Conservation (phyloP, 2,329 filamentous ascomycete species). For the Cladophialophora bantiana region DNA sequence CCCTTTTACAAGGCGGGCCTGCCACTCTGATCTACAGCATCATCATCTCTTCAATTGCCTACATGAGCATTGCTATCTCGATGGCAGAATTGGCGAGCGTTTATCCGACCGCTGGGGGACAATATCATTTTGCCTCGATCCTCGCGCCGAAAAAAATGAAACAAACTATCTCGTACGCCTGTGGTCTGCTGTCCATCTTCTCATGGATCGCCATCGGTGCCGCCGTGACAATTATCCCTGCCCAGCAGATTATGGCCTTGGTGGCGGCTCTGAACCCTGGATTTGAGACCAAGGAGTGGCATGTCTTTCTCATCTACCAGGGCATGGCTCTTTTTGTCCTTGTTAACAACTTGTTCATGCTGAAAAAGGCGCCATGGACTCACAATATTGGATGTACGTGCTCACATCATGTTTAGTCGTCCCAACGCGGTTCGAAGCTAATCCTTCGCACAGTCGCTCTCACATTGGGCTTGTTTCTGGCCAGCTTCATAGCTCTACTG, state of each 20-base stretch:
- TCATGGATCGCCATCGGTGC: constrained; percentile 41
- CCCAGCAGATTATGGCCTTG: constrained; percentile 40
- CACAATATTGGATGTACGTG: constrained; percentile 27
- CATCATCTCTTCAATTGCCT: constrained; percentile 23
- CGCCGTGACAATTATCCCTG: constrained; percentile 39
- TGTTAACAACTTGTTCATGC: constrained; percentile 38
- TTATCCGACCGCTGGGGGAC: constrained; percentile 44
- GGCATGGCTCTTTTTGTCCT: constrained; percentile 34
- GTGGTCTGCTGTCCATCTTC: constrained; percentile 40
- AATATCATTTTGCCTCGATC: constrained; percentile 44
- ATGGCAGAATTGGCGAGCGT: constrained; percentile 44
- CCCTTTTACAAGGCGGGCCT: constrained; percentile 28
- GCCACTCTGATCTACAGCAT: constrained; percentile 24
- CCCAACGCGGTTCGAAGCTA: background rate
- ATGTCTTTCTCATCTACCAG: constrained; percentile 40
- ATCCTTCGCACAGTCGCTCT: constrained; percentile 26
- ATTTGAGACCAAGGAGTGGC: constrained; percentile 37
- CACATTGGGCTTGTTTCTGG: constrained; percentile 43
- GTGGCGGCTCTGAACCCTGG: constrained; percentile 32
- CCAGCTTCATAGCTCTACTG: constrained; percentile 44
- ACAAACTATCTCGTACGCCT: constrained; percentile 34
- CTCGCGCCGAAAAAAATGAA: constrained; percentile 38
- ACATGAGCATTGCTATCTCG: constrained; percentile 30
- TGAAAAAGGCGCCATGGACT: constrained; percentile 21
- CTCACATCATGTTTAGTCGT: background rate